Evolutionary conservation across 1,284 basidiomycete species (phyloP).

Genomic region (Microbotryum lychnidis-dioicae): DNA sequence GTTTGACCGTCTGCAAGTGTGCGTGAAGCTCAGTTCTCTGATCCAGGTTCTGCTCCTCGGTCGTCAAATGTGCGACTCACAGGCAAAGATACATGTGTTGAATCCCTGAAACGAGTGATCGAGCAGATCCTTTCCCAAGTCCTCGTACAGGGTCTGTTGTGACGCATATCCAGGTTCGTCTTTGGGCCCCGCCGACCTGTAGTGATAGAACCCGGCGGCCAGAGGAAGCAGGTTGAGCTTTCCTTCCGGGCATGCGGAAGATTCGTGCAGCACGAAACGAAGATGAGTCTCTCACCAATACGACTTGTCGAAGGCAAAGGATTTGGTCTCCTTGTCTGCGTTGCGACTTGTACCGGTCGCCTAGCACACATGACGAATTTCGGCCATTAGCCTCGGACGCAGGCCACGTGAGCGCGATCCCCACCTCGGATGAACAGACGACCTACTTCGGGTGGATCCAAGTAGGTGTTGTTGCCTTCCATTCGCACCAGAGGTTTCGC

Average conservation of each 20-base stretch:
- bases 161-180: slow-evolving; percentile 83
- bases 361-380: neutral
- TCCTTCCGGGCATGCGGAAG: neutral
- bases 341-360: neutral
- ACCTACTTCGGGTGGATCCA: slow-evolving; percentile 60
- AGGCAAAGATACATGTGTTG: slow-evolving; percentile 95
- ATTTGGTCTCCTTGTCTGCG: slow-evolving; percentile 70
- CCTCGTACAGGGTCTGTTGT: slow-evolving; percentile 87
- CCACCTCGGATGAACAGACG: too few relatives aligned
- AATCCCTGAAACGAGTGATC: slow-evolving; percentile 94
- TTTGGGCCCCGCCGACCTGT: slow-evolving; percentile 72
- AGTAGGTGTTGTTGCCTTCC: slow-evolving; percentile 80
- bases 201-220: neutral
- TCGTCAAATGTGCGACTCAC: slow-evolving; percentile 51
- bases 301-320: slow-evolving; percentile 88
- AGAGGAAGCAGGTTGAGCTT: neutral
- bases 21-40: too few relatives aligned
- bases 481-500: slow-evolving; percentile 87
- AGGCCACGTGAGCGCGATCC: neutral
- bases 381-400: neutral
- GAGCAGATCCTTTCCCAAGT: slow-evolving; percentile 86
- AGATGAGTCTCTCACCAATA: slow-evolving; percentile 48
- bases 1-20: slow-evolving; percentile 31
- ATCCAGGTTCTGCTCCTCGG: too few relatives aligned
- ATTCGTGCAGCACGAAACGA: too few relatives aligned